Base-by-base conservation (phyloP, 2,329 filamentous ascomycete genomes). In the Colletotrichum gloeosporioides region DNA sequence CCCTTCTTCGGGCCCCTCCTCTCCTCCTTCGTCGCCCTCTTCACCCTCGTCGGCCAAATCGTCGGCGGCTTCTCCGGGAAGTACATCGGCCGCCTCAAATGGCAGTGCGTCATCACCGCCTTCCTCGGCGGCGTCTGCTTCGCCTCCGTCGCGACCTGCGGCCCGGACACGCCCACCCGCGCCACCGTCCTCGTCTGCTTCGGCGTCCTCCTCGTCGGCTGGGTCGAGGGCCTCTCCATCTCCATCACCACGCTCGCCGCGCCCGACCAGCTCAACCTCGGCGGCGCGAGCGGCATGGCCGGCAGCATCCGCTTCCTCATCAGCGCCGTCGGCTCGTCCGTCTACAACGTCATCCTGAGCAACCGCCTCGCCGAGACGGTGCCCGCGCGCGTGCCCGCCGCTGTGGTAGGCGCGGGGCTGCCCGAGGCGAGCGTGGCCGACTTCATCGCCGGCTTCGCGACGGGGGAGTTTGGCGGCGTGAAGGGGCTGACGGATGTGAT, bases 241-340 rank as follows among this genome's bases (percentile, higher is more conserved):
- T 82, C 82, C 16, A 82, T 84, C 55, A 81, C 83, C 22, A 85
- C 82, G 3, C 79, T 85, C 63, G 79, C 80, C 2, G 82, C 81
- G 18, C 81, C 81, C 62, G 82, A 85, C 53, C 83, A 86, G 80
- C 78, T 72, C 25, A 82, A 84, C 64, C 79, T 86, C n/a, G 84
- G 84, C 10, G 83, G 80, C 22, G 82, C 82, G 2, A 80, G 80
- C 27, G 84, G 84, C 22, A 76, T 84, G n/a, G 83, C 83, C 4
- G 84, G 84, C 8, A 83, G 81, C 22, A 84, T 86, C 69, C 82
- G 84, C 12, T 84, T 83, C 75, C 80, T 83, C 62, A 83, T 84
- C 68, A 82, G 79, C 44, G 80, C 78, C 65, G 82, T 86, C 39
- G 82, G 82, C 6, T 77, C 81, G 18, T 83, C 84, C 2, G 78